Evolutionary conservation across 202 grass and related monocot species (phyloP).

Genomic region (Carex sylvatica): DNA sequence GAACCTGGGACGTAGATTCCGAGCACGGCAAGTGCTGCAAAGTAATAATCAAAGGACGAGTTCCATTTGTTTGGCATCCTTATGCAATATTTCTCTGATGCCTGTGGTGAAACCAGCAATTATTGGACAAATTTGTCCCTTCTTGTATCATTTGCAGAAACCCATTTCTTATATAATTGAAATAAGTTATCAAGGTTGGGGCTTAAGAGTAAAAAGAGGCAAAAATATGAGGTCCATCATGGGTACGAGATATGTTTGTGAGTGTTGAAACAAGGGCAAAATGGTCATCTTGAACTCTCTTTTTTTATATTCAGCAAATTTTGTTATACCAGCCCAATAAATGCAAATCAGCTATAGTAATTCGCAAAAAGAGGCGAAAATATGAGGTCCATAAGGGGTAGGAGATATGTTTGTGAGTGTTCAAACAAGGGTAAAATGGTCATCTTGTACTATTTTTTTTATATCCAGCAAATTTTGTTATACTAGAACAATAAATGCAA

Average conservation of each 20-base stretch:
- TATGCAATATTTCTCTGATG: conserved; percentile 69
- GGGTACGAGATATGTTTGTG: not conserved
- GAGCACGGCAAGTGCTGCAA: conserved; percentile 39
- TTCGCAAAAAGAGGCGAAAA: not conserved
- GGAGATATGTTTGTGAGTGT: not conserved
- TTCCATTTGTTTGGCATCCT: conserved; percentile 96
- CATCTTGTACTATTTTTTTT: not conserved
- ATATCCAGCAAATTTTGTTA: not conserved
- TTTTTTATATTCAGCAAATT: not conserved
- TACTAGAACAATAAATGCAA: not conserved
- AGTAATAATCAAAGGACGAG: conserved; percentile 68
- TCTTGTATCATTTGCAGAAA: not conserved
- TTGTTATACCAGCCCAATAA: not conserved
- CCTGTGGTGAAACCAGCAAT: conserved; percentile 28
- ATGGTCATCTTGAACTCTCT: not conserved
- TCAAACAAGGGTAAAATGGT: not conserved
- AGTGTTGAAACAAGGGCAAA: conserved; percentile 1
- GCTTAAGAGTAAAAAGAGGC: not conserved
- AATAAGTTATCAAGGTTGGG: not conserved
- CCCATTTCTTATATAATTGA: not conserved
- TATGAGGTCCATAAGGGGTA: not conserved
- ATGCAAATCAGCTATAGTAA: not conserved
- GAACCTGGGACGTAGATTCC: conserved; percentile 63
- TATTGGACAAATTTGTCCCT: not conserved
- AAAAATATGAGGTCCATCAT: not conserved